Conservation (phyloP, 371 early-diverging fungal genomes). For the Paraphysoderma sedebokerense region DNA sequence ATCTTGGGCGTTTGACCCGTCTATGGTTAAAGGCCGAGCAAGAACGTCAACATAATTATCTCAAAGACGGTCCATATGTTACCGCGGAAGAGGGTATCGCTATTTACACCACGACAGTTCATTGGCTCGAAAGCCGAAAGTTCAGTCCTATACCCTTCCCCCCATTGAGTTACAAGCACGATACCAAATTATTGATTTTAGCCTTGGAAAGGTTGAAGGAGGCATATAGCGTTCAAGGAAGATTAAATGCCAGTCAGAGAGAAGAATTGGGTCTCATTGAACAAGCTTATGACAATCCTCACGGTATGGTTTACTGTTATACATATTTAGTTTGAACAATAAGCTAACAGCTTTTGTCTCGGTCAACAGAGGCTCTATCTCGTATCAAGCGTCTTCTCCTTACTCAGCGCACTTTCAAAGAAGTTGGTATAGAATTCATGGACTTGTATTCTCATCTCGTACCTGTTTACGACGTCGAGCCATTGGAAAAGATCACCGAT, state of each 20-base stretch:
- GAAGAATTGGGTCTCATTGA: constrained; percentile 95
- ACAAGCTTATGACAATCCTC: constrained; percentile 95
- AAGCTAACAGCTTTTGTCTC: constrained; percentile 2
- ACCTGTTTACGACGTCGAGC: constrained; percentile 94
- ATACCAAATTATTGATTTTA: constrained; percentile 87
- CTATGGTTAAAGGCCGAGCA: constrained; percentile 98
- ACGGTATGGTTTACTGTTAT: constrained; percentile 30
- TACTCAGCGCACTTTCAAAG: constrained; percentile 97
- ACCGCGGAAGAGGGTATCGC: constrained; percentile 95
- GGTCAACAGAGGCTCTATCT: constrained; percentile 36
- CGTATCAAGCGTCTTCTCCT: constrained; percentile 91
- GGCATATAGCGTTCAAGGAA: constrained; percentile 87
- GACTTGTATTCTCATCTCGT: constrained; percentile 88
- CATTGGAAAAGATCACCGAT: constrained; percentile 97
- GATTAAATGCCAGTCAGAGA: constrained; percentile 87
- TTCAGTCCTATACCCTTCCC: constrained; percentile 98
- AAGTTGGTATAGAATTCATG: constrained; percentile 98
- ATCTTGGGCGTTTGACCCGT: constrained; percentile 94
- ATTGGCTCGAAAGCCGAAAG: constrained; percentile 95
- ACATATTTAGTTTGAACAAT: too few species aligned
- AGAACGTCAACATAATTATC: constrained; percentile 95
- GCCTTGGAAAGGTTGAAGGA: constrained; percentile 92
- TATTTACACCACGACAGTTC: constrained; percentile 91
- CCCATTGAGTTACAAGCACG: constrained; percentile 95
- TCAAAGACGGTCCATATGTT: constrained; percentile 96